Evolutionary conservation across 1,139 yeast species (phyloP), one percentile per base, ranked within the genome.

Genomic region (Wickerhamomyces sp.): DNA sequence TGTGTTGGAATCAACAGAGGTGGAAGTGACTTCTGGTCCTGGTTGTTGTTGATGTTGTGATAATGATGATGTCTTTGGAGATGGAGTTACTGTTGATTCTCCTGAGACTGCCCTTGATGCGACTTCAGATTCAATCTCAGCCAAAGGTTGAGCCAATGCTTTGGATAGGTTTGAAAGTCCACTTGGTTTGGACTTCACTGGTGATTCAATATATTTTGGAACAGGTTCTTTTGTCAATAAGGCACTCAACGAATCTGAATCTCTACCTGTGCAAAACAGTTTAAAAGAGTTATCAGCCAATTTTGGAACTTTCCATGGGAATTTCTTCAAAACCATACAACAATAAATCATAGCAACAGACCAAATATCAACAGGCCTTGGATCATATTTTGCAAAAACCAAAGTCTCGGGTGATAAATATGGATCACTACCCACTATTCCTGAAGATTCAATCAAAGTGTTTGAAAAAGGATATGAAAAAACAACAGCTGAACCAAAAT

Each of bases 291-390:
- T 78, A 59, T 89, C 97, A 26, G 80, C 68, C 40, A 81, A 62
- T 53, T 87, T 83, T n/a, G 97, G 96, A 10, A 89, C 88, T 58
- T 87, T 88, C 97, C 97, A 88, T 10, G 97, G 96, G 61, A 89
- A 89, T 59, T 89, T 83, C 58, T 89, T 82, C 60, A 89, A 69
- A 51, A 88, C 81, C 96, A 89, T 88, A 65, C 96, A 89, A 52
- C 96, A 87, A 57, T 84, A 86, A 30, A 89, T 86, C 40, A 89
- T 87, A 13, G 95, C 96, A 18, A 80, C 78, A 9, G 95, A 85
- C 97, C 97, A 89, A 23, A 89, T 83, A 60, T 89, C 97, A 15
- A 89, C 95, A 8, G 94, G 93, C 45, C 95, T 73, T 14, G 96
- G 96, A 58, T 86, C 95, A 55, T 89, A 89, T 47, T 82, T 78